Conservation (phyloP, 2,329 filamentous ascomycete species). For the Chaetomiaceae sp. region DNA sequence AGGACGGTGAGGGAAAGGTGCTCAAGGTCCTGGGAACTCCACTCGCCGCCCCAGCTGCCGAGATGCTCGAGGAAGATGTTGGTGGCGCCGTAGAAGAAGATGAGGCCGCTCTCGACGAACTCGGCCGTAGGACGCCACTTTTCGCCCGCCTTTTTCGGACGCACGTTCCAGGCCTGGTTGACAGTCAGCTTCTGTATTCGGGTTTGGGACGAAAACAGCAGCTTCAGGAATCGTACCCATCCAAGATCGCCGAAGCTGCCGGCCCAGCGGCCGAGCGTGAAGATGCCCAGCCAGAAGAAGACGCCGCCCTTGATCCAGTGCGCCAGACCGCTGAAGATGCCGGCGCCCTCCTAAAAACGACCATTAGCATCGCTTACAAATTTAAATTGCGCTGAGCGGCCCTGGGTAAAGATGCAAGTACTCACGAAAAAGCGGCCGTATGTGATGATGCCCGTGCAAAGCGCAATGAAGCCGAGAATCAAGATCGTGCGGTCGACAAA, state of each 20-base stretch:
- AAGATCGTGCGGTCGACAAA: constrained; percentile 71
- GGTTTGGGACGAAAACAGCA: neutral
- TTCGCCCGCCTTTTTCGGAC: constrained; percentile 51
- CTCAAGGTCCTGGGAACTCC: constrained; percentile 77
- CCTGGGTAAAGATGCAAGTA: constrained; percentile 17
- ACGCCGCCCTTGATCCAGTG: constrained; percentile 94
- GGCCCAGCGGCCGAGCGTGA: constrained; percentile 84
- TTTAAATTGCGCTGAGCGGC: neutral
- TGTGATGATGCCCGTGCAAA: constrained; percentile 67
- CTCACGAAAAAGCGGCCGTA: constrained; percentile 82
- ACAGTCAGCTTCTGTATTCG: constrained; percentile 13
- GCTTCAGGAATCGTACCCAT: constrained; percentile 59
- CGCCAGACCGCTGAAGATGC: constrained; percentile 77
- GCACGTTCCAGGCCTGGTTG: constrained; percentile 78
- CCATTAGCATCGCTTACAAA: constrained; percentile 11
- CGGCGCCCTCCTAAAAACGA: constrained; percentile 50
- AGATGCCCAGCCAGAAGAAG: constrained; percentile 86
- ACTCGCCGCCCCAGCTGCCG: constrained; percentile 61
- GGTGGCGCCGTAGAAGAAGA: constrained; percentile 80
- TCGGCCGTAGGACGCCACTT: constrained; percentile 74
- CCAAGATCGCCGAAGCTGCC: constrained; percentile 85
- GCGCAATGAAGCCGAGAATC: constrained; percentile 66
- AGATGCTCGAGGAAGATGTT: constrained; percentile 94
- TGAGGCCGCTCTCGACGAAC: constrained; percentile 82
- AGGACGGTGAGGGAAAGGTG: constrained; percentile 89